A percentile compares a stretch with the other conserved stretches of the same genome.
phyloP scores from a whole-genome alignment of 192 early-diverging fungal genomes.

The Jimgerdemannia lactiflua region DNA sequence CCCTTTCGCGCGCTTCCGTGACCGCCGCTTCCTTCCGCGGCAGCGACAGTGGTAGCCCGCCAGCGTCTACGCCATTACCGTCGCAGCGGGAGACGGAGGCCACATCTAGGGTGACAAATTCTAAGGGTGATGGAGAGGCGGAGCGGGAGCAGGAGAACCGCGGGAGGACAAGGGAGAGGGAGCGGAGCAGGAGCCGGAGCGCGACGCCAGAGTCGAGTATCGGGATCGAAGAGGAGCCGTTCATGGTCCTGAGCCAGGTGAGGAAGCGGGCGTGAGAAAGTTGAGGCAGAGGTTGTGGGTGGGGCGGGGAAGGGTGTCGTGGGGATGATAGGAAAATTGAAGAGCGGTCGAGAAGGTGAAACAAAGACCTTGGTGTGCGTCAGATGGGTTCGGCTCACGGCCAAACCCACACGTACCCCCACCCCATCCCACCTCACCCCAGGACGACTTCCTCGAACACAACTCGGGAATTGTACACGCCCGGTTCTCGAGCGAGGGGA shows the following conservation, averaged over 20 bases:
- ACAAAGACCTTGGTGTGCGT: too few species aligned
- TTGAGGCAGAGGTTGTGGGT: neutral
- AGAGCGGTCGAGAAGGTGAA: neutral
- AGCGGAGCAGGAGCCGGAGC: neutral
- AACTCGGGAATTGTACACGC: constrained; percentile 54
- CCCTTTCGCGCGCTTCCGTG: too few species aligned
- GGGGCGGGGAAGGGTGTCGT: neutral
- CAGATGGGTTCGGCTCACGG: neutral
- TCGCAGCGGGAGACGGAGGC: neutral
- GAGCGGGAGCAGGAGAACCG: neutral
- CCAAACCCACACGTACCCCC: too few species aligned
- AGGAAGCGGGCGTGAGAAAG: neutral
- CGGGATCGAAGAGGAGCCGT: constrained; percentile 18
- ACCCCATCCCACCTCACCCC: neutral
- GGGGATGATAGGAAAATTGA: too few species aligned
- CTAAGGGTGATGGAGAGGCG: neutral
- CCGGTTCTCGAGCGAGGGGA: constrained; percentile 52
- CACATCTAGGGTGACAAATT: neutral
- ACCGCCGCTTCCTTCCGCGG: too few species aligned
- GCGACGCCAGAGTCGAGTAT: neutral
- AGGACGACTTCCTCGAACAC: constrained; percentile 60
- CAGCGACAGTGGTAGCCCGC: too few species aligned
- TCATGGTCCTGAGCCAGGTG: constrained; percentile 35
- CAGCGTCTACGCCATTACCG: neutral
- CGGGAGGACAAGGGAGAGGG: too few species aligned